A percentile compares a stretch with the other conserved stretches of the same genome.
phyloP scores from a whole-genome alignment of 1,284 basidiomycete genomes.

The Ustilago nuda region DNA sequence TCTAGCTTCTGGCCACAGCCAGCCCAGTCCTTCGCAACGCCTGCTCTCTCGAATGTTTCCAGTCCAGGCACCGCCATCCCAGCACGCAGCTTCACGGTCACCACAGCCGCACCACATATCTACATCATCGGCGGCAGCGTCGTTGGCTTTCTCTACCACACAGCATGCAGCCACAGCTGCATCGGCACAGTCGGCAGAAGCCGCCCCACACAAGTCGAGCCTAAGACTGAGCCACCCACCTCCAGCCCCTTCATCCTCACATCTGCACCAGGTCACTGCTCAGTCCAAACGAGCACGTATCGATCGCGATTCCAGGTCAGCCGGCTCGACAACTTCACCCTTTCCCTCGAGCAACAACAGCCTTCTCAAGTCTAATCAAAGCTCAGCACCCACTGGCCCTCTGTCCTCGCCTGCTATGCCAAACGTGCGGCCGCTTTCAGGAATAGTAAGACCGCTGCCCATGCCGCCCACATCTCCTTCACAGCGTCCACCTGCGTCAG shows the following conservation, averaged over 20 bases:
- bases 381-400: constrained; percentile 13
- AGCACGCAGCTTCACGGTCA: neutral
- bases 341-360: constrained; percentile 5
- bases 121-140: neutral
- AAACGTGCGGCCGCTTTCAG: constrained; percentile 32
- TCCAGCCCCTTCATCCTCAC: constrained; percentile 19
- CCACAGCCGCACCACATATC: neutral
- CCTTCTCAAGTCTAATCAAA: neutral
- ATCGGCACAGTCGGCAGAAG: neutral
- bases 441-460: constrained; percentile 26
- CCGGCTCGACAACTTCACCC: constrained; percentile 12
- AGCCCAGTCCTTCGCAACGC: constrained; percentile 18
- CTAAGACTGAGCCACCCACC: constrained; percentile 38
- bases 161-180: neutral
- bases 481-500: constrained; percentile 5
- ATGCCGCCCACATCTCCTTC: constrained; percentile 27
- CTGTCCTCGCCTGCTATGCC: constrained; percentile 15
- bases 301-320: constrained; percentile 5
- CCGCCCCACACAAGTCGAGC: constrained; percentile 17
- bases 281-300: constrained; percentile 29
- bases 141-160: neutral
- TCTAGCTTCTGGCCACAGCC: constrained; percentile 4
- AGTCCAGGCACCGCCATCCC: constrained; percentile 3
- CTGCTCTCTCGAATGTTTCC: constrained; percentile 29
- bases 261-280: constrained; percentile 13